Evolutionary conservation across 164 flowering plant species (phyloP).

Genomic region (Amborella trichopoda): DNA sequence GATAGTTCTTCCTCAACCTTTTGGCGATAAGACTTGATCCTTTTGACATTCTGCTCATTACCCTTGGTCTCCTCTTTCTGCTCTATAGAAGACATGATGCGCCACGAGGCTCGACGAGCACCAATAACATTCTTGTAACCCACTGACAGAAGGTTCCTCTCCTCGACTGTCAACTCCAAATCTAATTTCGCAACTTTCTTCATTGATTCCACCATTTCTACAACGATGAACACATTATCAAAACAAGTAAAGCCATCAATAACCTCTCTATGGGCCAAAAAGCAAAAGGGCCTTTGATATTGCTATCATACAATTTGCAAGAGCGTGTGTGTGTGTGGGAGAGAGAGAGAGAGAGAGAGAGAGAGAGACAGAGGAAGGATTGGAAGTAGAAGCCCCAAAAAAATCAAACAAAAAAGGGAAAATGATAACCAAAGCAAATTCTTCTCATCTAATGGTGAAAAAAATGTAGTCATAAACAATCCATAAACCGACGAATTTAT

Average conservation of each 20-base stretch:
- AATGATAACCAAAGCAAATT: no score
- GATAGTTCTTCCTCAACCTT: constrained; percentile 18
- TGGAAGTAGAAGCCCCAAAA: no score
- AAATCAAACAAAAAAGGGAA: no score
- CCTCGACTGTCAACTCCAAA: constrained; percentile 16
- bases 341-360: no score
- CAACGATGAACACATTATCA: not conserved
- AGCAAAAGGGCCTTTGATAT: no score
- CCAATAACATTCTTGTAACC: constrained; percentile 20
- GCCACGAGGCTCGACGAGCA: constrained; percentile 19
- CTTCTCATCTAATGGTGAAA: no score
- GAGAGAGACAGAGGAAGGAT: no score
- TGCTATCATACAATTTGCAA: no score
- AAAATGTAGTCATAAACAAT: no score
- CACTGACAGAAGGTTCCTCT: constrained; percentile 18
- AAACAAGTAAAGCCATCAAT: not conserved
- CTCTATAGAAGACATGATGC: constrained; percentile 18
- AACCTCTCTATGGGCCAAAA: no score
- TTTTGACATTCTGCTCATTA: constrained; percentile 15
- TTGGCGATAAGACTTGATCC: constrained; percentile 14
- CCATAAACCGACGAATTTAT: no score
- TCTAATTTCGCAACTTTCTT: constrained; percentile 17
- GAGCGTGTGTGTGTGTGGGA: no score
- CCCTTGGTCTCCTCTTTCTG: constrained; percentile 17
- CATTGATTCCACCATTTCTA: constrained; percentile 18